phyloP scores from a whole-genome alignment of 331 rosid genomes.

The Acacia concinna region DNA sequence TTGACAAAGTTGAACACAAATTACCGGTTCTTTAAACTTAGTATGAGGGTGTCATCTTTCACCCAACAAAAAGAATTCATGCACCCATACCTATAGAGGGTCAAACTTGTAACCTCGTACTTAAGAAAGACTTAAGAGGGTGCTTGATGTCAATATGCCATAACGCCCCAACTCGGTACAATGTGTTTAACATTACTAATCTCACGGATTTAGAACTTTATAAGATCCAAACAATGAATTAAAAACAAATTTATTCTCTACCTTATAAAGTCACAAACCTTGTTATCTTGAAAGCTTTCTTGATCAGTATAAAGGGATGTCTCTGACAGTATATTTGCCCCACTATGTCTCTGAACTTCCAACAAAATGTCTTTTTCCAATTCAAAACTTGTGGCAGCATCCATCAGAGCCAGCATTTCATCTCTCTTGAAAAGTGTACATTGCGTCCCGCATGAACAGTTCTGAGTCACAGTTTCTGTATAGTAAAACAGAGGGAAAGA shows the following conservation, averaged over 20 bases:
- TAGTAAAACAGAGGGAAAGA: not conserved
- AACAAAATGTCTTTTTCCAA: not conserved
- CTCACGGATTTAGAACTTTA: not conserved
- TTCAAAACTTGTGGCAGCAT: conserved; percentile 41
- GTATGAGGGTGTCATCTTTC: not conserved
- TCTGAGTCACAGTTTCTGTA: conserved; percentile 28
- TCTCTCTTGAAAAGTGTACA: conserved; percentile 30
- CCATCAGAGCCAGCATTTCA: conserved; percentile 33
- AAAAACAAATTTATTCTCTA: not conserved
- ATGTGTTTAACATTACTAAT: not conserved
- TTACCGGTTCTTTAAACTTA: not conserved
- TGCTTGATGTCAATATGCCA: no score
- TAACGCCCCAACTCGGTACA: not conserved
- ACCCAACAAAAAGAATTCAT: not conserved
- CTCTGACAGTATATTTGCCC: conserved; percentile 9
- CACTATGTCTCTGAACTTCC: conserved; percentile 17
- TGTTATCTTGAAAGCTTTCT: conserved; percentile 22
- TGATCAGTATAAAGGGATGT: not conserved
- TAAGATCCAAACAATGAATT: not conserved
- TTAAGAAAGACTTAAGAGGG: not conserved
- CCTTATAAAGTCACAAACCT: conserved; percentile 18
- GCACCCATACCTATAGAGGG: not conserved
- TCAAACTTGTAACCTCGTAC: not conserved
- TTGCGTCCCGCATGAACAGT: conserved; percentile 35
- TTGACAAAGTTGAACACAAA: no score